phyloP scores from a whole-genome alignment of 176 grass and related monocot genomes.

The Echinochloa phyllopogon region DNA sequence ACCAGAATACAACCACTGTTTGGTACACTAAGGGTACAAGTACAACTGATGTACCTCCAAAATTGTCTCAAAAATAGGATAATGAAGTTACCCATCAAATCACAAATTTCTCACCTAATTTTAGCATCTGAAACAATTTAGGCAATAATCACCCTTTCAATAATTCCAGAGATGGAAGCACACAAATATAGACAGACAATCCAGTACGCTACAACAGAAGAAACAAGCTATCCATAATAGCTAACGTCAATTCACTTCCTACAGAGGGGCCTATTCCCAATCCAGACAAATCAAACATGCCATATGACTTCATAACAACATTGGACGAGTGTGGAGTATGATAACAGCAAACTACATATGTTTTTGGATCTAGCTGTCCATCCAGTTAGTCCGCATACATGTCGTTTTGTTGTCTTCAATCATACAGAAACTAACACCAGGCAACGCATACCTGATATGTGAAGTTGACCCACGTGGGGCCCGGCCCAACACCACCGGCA shows the following conservation, averaged over 20 bases:
- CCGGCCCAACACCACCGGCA: conserved; percentile 58
- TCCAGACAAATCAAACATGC: background rate
- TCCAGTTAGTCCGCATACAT: background rate
- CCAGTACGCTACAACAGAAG: background rate
- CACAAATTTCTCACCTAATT: background rate
- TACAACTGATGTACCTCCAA: background rate
- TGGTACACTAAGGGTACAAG: background rate
- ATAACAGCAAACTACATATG: conserved; percentile 1
- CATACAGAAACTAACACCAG: conserved; percentile 23
- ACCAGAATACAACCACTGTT: background rate
- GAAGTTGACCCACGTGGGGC: conserved; percentile 79
- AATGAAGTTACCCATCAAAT: background rate
- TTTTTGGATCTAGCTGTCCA: conserved; percentile 15
- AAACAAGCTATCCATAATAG: background rate
- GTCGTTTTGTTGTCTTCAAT: conserved; percentile 14
- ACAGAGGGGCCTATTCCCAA: background rate
- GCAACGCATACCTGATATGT: conserved; percentile 62
- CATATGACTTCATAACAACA: background rate
- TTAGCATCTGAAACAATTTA: background rate
- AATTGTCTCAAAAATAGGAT: conserved; percentile 1
- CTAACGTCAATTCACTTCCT: background rate
- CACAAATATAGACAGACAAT: conserved; percentile 15
- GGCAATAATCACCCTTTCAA: background rate
- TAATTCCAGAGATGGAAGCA: background rate
- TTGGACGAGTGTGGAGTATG: background rate